Evolutionary conservation across 805 yeast genomes (phyloP), one percentile per base, ranked within the genome.

Genomic region (Starmera dryadoides): DNA sequence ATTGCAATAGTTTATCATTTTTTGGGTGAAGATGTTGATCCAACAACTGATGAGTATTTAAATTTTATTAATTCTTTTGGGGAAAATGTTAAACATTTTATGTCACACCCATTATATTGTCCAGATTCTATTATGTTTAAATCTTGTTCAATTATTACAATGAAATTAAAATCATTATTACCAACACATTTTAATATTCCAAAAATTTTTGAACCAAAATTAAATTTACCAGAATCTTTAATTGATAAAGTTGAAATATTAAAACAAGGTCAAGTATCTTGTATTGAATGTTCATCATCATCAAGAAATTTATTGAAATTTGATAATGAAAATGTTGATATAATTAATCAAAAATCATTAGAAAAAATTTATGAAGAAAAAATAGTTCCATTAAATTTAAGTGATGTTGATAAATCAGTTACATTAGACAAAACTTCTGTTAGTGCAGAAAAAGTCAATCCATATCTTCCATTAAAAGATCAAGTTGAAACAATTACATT

Each of bases 401-500:
- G 42, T 1, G 6, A 26, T 2, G 15, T 39, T 4, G 33, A 49
- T 3, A 48, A 44, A 25, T 42, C 42, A 12, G 30, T 14, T 19
- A 38, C 32, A 39, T 43, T 37, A 29, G 23, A 30, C 14, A 19
- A 33, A 4, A n/a, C 28, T 1, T 39, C 46, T 1, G 51, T 63
- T 3, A 43, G 59, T 2, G 35, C 56, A 2, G 32, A 47, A 1
- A 35, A 47, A 1, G 58, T 46, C 7, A 23, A 40, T 14, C 4
- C 35, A 2, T 4, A 21, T 0, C 15, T n/a, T 2, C 15, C 55
- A 0, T 61, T 74, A 40, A 64, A 62, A 40, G 77, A 70, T 30
- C 73, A 77, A 44, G 81, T 81, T 1, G 87, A 86, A 51, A 62
- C 81, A 1, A 65, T 85, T 9, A 82, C 95, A 0, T 59, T 91